Base-by-base conservation (phyloP, 257 asterid genomes). In the Paraleonurus japonicus region DNA sequence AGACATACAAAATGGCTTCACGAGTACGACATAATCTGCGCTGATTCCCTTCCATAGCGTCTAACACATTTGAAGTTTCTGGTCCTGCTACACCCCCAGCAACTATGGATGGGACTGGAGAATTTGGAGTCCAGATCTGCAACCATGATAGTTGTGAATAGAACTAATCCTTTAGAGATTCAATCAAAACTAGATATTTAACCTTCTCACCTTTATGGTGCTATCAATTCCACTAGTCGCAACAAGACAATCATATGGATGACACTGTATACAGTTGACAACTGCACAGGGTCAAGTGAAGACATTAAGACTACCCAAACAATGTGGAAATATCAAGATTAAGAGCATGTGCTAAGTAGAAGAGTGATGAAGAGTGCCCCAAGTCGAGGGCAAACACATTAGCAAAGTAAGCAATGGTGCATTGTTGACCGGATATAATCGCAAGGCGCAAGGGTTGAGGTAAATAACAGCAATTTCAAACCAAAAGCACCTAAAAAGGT, bases 161-260 rank as follows among this genome's bases (percentile, higher is more conserved):
- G 39, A 30, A 60, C 53, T 12, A 27, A 27, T 23, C 54, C 68
- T 61, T 65, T 71, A 47, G 61, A 74, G 60, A 48, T 59, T 10
- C 17, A 73, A 61, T 22, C 51, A 79, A 71, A 47, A 9, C 41
- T 26, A 61, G 22, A 35, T 22, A 39, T 26, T 3, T 61, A 69
- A 24, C 41, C 43, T 75, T 65, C 85, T 75, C 80, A 87, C 99
- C 98, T 95, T 95, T 84, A 95, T 86, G 76, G 98, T 95, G 86
- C 70, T 87, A 76, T 95, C 99, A 61, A 95, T 92, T 43, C 99
- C 99, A 86, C 99, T 95, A 19, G 99, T 95, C 7, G 98, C 99
- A 71, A 95, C 80, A 64, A 82, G 85, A 77, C 84, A 80, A 77
- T 95, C 99, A 78, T 75, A 82, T 48, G 99, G 99, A 79, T 95